Conservation (phyloP, 2,329 filamentous ascomycete genomes). For the Colletotrichum viniferum region DNA sequence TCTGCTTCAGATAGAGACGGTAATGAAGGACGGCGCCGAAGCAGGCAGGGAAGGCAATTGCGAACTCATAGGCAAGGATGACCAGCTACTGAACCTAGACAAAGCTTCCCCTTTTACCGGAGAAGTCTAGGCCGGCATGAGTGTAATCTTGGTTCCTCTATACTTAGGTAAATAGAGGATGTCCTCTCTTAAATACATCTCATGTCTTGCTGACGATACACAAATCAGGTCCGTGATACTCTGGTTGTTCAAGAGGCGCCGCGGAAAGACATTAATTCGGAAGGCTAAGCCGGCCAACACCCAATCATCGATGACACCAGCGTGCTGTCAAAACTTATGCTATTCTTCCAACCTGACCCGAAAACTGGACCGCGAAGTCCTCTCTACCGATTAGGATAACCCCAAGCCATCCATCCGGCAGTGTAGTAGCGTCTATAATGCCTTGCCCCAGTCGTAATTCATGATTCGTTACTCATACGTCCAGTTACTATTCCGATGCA, state of each 20-base stretch:
- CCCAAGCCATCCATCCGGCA: rapidly evolving
- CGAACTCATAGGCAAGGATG: rapidly evolving
- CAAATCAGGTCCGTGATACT: no score
- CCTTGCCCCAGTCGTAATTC: neutral
- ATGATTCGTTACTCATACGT: neutral
- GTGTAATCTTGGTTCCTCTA: neutral
- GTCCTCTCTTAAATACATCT: neutral
- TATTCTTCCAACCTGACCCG: neutral
- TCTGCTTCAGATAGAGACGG: neutral
- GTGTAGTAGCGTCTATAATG: neutral
- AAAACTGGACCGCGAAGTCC: neutral
- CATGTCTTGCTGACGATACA: neutral
- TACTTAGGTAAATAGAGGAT: neutral
- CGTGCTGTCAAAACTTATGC: neutral
- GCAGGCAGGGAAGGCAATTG: rapidly evolving
- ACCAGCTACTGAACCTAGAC: rapidly evolving
- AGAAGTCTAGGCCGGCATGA: rapidly evolving
- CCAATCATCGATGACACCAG: neutral
- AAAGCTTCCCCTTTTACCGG: neutral
- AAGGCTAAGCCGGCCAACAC: neutral
- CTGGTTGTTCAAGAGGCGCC: neutral
- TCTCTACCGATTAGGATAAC: neutral
- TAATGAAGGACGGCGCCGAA: neutral
- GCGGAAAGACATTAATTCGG: neutral
- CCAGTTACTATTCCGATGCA: no score